These are phyloP conservation scores for Penicillium silybi DNA, from an alignment of 495 filamentous ascomycete species.

Conservation along the genomic window DNA sequence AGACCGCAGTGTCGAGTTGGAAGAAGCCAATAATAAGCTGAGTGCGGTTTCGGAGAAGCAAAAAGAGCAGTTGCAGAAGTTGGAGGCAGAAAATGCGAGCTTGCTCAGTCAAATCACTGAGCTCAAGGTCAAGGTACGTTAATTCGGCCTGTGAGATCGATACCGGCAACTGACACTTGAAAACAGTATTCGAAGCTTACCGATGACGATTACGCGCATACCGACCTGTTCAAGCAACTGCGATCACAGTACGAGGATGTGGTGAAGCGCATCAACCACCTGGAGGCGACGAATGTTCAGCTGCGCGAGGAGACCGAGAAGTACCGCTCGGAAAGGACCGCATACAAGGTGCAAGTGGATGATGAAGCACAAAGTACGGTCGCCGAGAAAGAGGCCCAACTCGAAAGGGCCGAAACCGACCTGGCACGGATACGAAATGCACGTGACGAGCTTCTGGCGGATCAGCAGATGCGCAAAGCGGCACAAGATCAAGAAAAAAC, in stretches of 20 bases:
- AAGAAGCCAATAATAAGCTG: slow-evolving; percentile 69
- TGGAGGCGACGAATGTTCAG: slow-evolving; percentile 84
- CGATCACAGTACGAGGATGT: slow-evolving; percentile 89
- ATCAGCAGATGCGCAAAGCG: slow-evolving; percentile 73
- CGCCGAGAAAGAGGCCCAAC: slow-evolving; percentile 72
- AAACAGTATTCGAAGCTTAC: slow-evolving; percentile 62
- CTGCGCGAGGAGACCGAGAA: slow-evolving; percentile 82
- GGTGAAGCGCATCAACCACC: slow-evolving; percentile 82
- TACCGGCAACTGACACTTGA: slow-evolving; percentile 3
- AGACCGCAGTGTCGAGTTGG: slow-evolving; percentile 53
- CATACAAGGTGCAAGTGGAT: slow-evolving; percentile 74
- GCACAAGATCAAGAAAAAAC: slow-evolving; percentile 70
- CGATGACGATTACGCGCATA: slow-evolving; percentile 91
- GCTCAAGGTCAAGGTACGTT: slow-evolving; percentile 52
- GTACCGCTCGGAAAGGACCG: slow-evolving; percentile 75
- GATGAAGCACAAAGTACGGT: slow-evolving; percentile 66
- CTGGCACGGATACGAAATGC: slow-evolving; percentile 76
- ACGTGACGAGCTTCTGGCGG: slow-evolving; percentile 79
- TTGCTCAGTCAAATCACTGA: slow-evolving; percentile 76
- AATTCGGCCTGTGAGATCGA: not conserved
- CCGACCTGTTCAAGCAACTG: slow-evolving; percentile 86
- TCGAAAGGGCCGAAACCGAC: slow-evolving; percentile 77
- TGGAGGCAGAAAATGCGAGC: slow-evolving; percentile 74
- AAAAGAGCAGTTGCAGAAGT: slow-evolving; percentile 77
- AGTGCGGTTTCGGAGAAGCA: slow-evolving; percentile 70